Conservation (phyloP, 768 basidiomycete species). For the Mycena filopes region DNA sequence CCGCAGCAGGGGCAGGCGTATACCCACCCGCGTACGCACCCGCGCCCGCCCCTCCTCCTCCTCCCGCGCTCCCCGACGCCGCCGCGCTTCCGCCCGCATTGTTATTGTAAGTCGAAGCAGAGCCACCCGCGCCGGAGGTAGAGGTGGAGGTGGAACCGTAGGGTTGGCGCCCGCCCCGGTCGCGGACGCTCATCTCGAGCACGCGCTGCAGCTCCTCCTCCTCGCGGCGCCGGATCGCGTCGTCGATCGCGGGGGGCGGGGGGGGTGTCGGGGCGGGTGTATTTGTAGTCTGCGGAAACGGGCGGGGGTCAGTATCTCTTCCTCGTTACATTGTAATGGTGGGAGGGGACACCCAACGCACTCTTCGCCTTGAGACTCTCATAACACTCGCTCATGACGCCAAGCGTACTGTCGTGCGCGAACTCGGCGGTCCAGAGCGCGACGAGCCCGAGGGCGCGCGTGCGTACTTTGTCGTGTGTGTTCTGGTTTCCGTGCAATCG, state of each 20-base stretch:
- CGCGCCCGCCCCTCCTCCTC: not conserved
- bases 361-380: constrained; percentile 86
- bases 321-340: not conserved
- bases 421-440: constrained; percentile 89
- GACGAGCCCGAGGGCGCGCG: constrained; percentile 75
- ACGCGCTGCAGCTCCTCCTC: constrained; percentile 96
- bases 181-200: constrained; percentile 91
- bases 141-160: constrained; percentile 40
- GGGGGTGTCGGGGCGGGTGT: constrained; percentile 70
- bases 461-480: constrained; percentile 91
- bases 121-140: not conserved
- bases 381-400: constrained; percentile 93
- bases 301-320: constrained; percentile 4
- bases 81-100: not conserved
- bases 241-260: constrained; percentile 76
- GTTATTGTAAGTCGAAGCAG: not conserved
- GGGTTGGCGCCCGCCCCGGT: constrained; percentile 81
- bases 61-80: not conserved
- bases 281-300: constrained; percentile 69
- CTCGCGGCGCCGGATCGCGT: constrained; percentile 83
- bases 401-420: constrained; percentile 79
- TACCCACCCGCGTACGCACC: constrained; percentile 30
- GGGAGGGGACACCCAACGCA: constrained; percentile 46
- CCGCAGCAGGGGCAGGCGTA: too few species aligned
- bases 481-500: too few species aligned